phyloP scores from a whole-genome alignment of 2,329 filamentous ascomycete genomes.

The Exophiala oligosperma region DNA sequence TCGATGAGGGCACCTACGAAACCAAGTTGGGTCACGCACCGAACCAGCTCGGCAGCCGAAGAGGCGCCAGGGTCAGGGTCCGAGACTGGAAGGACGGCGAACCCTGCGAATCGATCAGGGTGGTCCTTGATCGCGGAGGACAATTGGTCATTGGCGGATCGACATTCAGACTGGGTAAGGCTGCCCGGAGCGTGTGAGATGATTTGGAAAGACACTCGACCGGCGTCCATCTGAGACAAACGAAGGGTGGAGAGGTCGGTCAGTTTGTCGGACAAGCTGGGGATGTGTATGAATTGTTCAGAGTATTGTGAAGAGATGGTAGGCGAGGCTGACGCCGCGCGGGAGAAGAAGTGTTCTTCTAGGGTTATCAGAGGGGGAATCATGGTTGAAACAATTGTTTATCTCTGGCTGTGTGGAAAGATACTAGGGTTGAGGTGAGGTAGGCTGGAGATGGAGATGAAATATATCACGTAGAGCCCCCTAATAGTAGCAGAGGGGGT shows the following conservation, averaged over 20 bases:
- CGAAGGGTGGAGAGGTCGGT: constrained; percentile 19
- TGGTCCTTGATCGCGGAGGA: constrained; percentile 32
- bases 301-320: constrained; percentile 7
- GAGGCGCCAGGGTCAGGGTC: constrained; percentile 31
- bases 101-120: constrained; percentile 40
- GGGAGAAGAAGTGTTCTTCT: constrained; percentile 28
- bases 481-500: too few species aligned
- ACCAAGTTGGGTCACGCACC: constrained; percentile 43
- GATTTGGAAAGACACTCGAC: constrained; percentile 23
- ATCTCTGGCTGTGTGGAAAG: too few species aligned
- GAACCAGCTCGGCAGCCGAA: constrained; percentile 37
- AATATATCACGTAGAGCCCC: too few species aligned
- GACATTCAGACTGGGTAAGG: constrained; percentile 16
- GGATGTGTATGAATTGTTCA: constrained; percentile 24
- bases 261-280: constrained; percentile 20
- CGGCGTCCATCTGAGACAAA: constrained; percentile 21
- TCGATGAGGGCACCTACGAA: constrained; percentile 53
- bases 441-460: too few species aligned
- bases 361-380: constrained; percentile 24
- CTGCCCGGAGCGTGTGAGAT: constrained; percentile 24
- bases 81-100: constrained; percentile 45
- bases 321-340: not conserved
- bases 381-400: constrained; percentile 2
- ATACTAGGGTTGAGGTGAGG: not conserved
- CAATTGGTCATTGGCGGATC: constrained; percentile 24